Base-by-base conservation (phyloP, 257 asterid species). In the Petrea volubilis region DNA sequence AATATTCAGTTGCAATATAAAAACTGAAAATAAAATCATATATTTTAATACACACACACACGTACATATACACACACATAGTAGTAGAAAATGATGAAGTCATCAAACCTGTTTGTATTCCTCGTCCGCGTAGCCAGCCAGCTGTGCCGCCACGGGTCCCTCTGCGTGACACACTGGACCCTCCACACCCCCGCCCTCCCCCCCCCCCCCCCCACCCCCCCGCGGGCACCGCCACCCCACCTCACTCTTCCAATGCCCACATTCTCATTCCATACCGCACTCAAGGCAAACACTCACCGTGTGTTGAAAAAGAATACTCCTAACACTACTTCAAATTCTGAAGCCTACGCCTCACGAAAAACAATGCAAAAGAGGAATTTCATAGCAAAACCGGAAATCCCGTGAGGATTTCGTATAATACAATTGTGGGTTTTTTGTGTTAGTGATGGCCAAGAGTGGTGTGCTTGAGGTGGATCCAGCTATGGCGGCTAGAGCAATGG, bases 381-480 rank as follows among this genome's bases (percentile, higher is more conserved):
- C 34, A 13, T 31, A 44, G 59, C 60, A 23, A 27, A 51, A 25
- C 44, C 29, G 64, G 23, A 13, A 49, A 8, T 9, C 18, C 56
- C 65, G 38, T 57, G 41, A 11, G 25, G 11, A 2, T 2, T n/a
- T 27, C 43, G 0, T 38, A 1, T 51, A 6, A 15, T 60, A 55
- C 14, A 7, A 43, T 24, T 15, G 5, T 9, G 29, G 12, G 27
- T 50, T 15, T 49, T 38, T 40, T 28, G 50, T 23, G 40, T 46
- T 46, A 4, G 43, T 47, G 70, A 90, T 90, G 98, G 96, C 96
- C 24, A 93, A 90, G 79, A 83, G 85, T 4, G 95, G 85, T 64
- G 92, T 75, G 55, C 57, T 74, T 33, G 93, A 85, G 33, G 82
- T 73, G 9, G 88, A 81, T 75, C 83, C 77, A 2, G 40, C 74